Evolutionary conservation across 1,284 basidiomycete genomes (phyloP).

Genomic region (Heliocybe sulcata): DNA sequence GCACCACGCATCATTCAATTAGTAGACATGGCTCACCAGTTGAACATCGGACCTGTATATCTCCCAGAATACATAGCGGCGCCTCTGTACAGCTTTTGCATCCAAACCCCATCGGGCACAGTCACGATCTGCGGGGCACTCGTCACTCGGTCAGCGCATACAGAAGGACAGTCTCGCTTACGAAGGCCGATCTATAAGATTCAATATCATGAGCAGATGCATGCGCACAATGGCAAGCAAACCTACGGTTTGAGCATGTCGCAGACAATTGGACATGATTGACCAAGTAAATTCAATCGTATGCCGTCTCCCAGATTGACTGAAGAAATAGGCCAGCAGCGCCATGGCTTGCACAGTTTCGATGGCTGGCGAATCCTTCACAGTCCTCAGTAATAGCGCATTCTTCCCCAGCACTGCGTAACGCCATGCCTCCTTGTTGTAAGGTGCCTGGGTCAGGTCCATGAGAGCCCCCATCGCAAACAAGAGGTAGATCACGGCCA

Average conservation of each 20-base stretch:
- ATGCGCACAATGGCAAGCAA: background rate
- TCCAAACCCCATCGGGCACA: conserved; percentile 58
- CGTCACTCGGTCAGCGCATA: conserved; percentile 36
- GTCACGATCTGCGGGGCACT: conserved; percentile 46
- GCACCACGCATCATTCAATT: background rate
- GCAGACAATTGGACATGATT: background rate
- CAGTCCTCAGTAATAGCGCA: background rate
- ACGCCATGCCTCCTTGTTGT: background rate
- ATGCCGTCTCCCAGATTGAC: background rate
- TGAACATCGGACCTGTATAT: conserved; percentile 61
- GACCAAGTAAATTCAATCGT: background rate
- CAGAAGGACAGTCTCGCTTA: conserved; percentile 2
- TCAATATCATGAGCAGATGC: background rate
- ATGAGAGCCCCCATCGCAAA: conserved; percentile 12
- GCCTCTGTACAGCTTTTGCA: conserved; percentile 55
- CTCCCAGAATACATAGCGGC: conserved; percentile 68
- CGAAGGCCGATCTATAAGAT: conserved; percentile 6
- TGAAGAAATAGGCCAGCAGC: background rate
- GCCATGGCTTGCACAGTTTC: background rate
- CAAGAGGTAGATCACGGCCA: conserved; percentile 13
- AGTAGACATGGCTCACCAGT: conserved; percentile 35
- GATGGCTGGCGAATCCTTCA: background rate
- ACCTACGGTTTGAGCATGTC: background rate
- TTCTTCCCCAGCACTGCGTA: background rate
- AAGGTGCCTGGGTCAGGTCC: background rate